Conservation (phyloP, 257 asterid genomes). For the Vinca minor region DNA sequence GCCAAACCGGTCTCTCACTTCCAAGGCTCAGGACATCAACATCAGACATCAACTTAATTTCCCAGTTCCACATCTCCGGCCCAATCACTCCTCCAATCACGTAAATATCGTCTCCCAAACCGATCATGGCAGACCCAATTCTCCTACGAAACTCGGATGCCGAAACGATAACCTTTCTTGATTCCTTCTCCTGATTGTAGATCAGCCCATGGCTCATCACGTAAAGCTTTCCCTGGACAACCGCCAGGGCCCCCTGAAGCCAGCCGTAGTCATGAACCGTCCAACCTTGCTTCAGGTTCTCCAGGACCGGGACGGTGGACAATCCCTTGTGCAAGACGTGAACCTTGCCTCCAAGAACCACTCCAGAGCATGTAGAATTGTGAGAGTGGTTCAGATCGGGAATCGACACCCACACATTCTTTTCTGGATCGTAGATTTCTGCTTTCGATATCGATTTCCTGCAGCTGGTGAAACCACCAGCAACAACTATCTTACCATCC, state of each 20-base stretch:
- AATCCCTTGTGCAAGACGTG: conserved; percentile 91
- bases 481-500: conserved; percentile 86
- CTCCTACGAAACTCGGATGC: conserved; percentile 77
- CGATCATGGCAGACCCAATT: conserved; percentile 82
- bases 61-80: conserved; percentile 83
- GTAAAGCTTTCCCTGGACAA: conserved; percentile 72
- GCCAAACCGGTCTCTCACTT: conserved; percentile 75
- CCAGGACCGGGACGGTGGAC: conserved; percentile 75
- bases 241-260: conserved; percentile 96
- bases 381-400: conserved; percentile 84
- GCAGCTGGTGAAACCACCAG: conserved; percentile 88
- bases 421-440: conserved; percentile 90
- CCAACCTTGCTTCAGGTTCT: conserved; percentile 63
- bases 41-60: conserved; percentile 56
- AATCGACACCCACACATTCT: conserved; percentile 67
- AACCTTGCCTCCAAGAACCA: conserved; percentile 66
- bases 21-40: conserved; percentile 72
- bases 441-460: conserved; percentile 88
- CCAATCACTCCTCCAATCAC: conserved; percentile 88
- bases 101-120: conserved; percentile 72
- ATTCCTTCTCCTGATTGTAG: conserved; percentile 66
- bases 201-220: conserved; percentile 79
- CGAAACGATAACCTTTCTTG: conserved; percentile 46
- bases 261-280: conserved; percentile 72
- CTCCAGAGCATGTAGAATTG: conserved; percentile 79